Conservation (phyloP, 1,284 basidiomycete genomes). For the Moniliella sp. region DNA sequence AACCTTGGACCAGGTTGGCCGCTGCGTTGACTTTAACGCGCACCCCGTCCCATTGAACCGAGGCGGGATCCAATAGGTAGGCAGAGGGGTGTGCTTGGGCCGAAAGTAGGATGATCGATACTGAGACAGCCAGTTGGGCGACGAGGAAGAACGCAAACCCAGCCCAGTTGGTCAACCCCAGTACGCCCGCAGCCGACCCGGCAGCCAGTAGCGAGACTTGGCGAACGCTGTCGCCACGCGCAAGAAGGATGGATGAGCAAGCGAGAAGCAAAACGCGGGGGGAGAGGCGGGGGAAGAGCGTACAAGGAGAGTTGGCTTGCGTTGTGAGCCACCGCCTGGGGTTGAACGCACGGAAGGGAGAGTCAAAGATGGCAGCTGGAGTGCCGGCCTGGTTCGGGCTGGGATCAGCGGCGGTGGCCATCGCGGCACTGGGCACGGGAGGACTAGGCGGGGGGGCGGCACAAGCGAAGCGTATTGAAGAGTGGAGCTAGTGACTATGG, state of each 20-base stretch:
- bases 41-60: slow-evolving; percentile 2
- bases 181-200: slow-evolving; percentile 17
- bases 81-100: slow-evolving; percentile 5
- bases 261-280: not conserved
- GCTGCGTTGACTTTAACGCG: not conserved
- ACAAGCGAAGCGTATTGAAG: too few species aligned
- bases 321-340: slow-evolving; percentile 21
- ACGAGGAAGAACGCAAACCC: slow-evolving; percentile 24
- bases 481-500: too few species aligned
- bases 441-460: too few species aligned
- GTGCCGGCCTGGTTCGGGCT: too few species aligned
- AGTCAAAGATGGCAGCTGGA: too few species aligned
- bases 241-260: not conserved
- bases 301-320: slow-evolving; percentile 22
- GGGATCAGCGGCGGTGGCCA: too few species aligned
- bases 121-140: slow-evolving; percentile 15
- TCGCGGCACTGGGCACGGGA: too few species aligned
- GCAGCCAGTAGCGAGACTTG: slow-evolving; percentile 20
- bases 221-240: slow-evolving; percentile 19
- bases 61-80: slow-evolving; percentile 10
- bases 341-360: slow-evolving; percentile 5
- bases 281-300: slow-evolving; percentile 4
- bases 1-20: slow-evolving; percentile 6
- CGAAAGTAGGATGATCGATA: slow-evolving; percentile 12
- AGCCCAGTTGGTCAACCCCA: slow-evolving; percentile 22